These are phyloP conservation scores for Grosmannia huntii DNA, from an alignment of 2,329 filamentous ascomycete genomes.

Conservation along the genomic window DNA sequence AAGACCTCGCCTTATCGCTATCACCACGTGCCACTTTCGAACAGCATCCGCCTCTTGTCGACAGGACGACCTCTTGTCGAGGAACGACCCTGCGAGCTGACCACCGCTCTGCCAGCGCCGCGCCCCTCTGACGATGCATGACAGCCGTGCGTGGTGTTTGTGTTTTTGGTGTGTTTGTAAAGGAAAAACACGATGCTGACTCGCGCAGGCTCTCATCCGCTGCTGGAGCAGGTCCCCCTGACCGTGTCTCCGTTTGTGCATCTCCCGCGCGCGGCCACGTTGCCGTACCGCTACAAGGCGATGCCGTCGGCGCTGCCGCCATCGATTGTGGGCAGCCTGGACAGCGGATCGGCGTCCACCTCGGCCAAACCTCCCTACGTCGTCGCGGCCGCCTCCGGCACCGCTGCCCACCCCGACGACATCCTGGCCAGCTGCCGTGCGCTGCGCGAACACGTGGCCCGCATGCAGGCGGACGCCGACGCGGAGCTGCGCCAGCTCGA, in stretches of 20 bases:
- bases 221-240: slow-evolving; percentile 83
- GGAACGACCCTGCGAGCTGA: background rate
- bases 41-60: background rate
- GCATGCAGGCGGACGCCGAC: slow-evolving; percentile 55
- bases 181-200: slow-evolving; percentile 10
- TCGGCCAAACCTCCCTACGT: slow-evolving; percentile 55
- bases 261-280: slow-evolving; percentile 76
- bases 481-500: slow-evolving; percentile 58
- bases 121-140: background rate
- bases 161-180: too few species aligned
- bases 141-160: background rate
- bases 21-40: background rate
- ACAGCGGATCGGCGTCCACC: slow-evolving; percentile 18
- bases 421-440: slow-evolving; percentile 73
- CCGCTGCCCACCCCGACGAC: slow-evolving; percentile 74
- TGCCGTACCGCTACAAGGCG: slow-evolving; percentile 90
- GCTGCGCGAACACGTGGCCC: slow-evolving; percentile 61
- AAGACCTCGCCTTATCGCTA: too few species aligned
- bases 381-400: slow-evolving; percentile 62
- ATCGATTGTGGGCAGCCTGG: slow-evolving; percentile 33
- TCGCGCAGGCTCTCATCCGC: slow-evolving; percentile 59
- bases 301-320: slow-evolving; percentile 79
- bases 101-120: background rate
- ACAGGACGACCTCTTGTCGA: background rate
- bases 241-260: slow-evolving; percentile 91